These are phyloP conservation scores for Pseudogymnoascus verrucosus DNA, from an alignment of 2,329 filamentous ascomycete genomes.

Conservation along the genomic window DNA sequence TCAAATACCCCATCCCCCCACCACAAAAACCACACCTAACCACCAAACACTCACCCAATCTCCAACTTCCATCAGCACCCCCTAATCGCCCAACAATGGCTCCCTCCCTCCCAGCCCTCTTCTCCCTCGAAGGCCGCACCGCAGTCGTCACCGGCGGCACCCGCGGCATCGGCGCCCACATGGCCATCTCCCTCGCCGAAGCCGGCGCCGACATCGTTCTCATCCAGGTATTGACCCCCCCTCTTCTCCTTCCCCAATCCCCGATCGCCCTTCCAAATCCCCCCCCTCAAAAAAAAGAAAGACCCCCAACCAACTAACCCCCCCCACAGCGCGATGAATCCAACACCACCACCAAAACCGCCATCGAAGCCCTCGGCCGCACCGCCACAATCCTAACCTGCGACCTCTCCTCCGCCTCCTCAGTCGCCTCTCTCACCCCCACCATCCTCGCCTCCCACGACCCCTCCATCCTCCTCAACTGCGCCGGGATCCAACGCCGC, in stretches of 20 bases:
- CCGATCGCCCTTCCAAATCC: too few relatives aligned
- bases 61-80: neutral
- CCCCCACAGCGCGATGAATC: conserved; percentile 21
- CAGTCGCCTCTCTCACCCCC: conserved; percentile 54
- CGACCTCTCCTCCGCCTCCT: conserved; percentile 55
- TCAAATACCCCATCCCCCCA: neutral
- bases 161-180: conserved; percentile 32
- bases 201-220: conserved; percentile 33
- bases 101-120: conserved; percentile 17
- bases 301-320: too few relatives aligned
- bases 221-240: conserved; percentile 29
- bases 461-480: conserved; percentile 71
- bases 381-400: conserved; percentile 60
- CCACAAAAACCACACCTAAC: neutral
- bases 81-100: neutral
- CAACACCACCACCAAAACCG: conserved; percentile 44
- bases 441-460: conserved; percentile 49
- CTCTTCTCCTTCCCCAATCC: too few relatives aligned
- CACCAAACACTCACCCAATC: neutral
- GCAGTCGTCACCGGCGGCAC: conserved; percentile 32
- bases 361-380: conserved; percentile 57
- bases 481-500: conserved; percentile 75
- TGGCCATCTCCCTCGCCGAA: conserved; percentile 31
- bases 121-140: conserved; percentile 31
- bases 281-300: too few relatives aligned